Base-by-base conservation (phyloP, 768 basidiomycete genomes). In the Leccinum incarnatum region DNA sequence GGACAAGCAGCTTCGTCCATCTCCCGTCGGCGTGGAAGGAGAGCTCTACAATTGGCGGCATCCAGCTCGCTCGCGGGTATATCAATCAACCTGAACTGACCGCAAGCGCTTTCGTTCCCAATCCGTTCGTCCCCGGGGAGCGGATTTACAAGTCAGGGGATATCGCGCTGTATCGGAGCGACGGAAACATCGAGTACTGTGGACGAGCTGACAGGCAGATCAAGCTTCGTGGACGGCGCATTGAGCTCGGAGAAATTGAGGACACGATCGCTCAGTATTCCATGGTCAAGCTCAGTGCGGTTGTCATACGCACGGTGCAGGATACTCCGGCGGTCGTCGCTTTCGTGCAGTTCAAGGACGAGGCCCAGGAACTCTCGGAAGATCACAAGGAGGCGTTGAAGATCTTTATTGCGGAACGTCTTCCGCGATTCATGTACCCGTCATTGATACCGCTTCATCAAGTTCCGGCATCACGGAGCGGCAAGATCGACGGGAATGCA, bases 161-260 rank as follows among this genome's bases (percentile, higher is more conserved):
- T 19, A 61, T 74, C 25, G 70, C 66, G 1, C 36, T 67, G 32
- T 73, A 69, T 55, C 67, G 61, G 17, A 37, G 61, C 1, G 70
- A 70, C 40, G 34, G 73, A 21, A 63, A 69, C n/a, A 58, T 74
- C 32, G 67, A 69, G 40, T 73, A 70, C 55, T 66, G 69, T 45
- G 74, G 73, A 40, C 72, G 74, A 27, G 63, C 64, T 15, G 74
- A 74, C 65, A 64, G 72, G 37, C 73, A 74, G 46, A 67, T 74
- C 56, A 74, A 74, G 58, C 63, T 74, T 56, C 69, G 70, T 7
- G 73, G 74, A 27, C 69, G 67, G 25, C 70, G 74, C 25, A 68
- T 74, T n/a, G 73, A 74, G 46, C 68, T 71, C 12, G 69, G 70
- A 14, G 73, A 74, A 57, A 66, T 74, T 15, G 73, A 74, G 62